Base-by-base conservation (phyloP, 306 rosid genomes). In the Ormosia semicastrata region DNA sequence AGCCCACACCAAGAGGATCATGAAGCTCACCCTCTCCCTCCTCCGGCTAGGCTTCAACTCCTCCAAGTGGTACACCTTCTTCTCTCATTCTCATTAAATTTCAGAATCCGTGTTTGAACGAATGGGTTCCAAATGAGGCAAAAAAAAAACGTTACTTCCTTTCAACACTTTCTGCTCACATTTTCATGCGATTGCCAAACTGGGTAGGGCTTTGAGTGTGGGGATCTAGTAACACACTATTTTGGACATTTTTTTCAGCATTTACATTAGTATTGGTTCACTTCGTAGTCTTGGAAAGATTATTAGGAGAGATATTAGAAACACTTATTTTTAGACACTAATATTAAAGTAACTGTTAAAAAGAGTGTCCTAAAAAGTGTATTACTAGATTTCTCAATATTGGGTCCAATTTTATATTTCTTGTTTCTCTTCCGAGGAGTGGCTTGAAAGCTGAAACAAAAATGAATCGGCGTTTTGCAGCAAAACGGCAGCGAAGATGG, bases 401-500 rank as follows among this genome's bases (percentile, higher is more conserved):
- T 41, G 33, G 65, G 65, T n/a, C 49, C 10, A 0, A 32, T 12
- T 76, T 30, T 29, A 8, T 46, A 49, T 33, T 76, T 64, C 0
- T 36, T 8, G 7, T 66, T 52, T 24, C 44, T 24, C 5, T 11
- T 47, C 14, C 44, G 52, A 41, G 10, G 52, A 41, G 10, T 37
- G 2, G 40, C 46, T 29, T 66, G 71, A 49, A 13, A 12, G 54
- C 2, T 49, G 54, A 74, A 58, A 73, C 8, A 24, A 2, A 33
- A 69, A 29, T 83, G 82, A 62, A 52, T 3, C 18, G 67, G 10
- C 2, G 34, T 5, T 11, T 77, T 60, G 88, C 88, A 95, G 99
- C 78, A 96, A 96, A 85, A 96, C 96, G 43, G 98, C 98, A 30
- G 98, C 98, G 39, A 96, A 93, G 86, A 93, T 96, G 99, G 97